These are phyloP conservation scores for Bodo saltans DNA, from an alignment of 78 protist species.

Conservation along the genomic window DNA sequence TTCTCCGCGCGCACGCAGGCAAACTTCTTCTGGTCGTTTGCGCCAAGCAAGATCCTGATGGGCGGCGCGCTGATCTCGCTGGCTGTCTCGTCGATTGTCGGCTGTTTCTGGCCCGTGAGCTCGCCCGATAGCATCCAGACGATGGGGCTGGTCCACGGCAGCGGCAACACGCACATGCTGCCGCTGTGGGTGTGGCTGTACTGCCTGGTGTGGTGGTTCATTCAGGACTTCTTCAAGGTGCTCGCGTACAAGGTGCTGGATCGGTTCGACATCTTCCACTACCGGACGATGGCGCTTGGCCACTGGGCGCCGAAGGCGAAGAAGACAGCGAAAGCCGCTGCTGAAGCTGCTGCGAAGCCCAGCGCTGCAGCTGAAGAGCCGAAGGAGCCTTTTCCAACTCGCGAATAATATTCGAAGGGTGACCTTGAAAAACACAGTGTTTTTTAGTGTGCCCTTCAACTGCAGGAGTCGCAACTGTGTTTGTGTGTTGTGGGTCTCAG, in stretches of 20 bases:
- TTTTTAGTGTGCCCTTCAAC: no score
- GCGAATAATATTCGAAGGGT: no score
- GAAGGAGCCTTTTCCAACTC: no score
- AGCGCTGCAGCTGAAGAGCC: no score
- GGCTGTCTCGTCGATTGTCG: neutral
- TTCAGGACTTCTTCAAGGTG: neutral
- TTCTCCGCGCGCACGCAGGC: conserved; percentile 31
- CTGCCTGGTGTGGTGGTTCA: neutral
- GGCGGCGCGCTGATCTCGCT: neutral
- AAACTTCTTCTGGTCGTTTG: neutral
- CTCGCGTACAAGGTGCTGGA: neutral
- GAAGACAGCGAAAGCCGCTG: no score
- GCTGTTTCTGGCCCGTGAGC: neutral
- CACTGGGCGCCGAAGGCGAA: no score
- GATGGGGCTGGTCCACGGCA: neutral
- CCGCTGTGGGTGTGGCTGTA: neutral
- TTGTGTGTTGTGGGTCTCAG: no score
- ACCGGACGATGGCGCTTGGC: no score
- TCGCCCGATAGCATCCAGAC: neutral
- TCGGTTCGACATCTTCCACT: neutral
- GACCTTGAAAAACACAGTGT: no score
- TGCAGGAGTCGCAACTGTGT: no score
- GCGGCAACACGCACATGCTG: neutral
- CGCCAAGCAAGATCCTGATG: neutral
- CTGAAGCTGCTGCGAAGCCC: no score